Percentiles rank a stretch among this genome's conserved stretches.
Evolutionary conservation across 805 yeast species (phyloP).

Genomic region (Candida qinlingensis): DNA sequence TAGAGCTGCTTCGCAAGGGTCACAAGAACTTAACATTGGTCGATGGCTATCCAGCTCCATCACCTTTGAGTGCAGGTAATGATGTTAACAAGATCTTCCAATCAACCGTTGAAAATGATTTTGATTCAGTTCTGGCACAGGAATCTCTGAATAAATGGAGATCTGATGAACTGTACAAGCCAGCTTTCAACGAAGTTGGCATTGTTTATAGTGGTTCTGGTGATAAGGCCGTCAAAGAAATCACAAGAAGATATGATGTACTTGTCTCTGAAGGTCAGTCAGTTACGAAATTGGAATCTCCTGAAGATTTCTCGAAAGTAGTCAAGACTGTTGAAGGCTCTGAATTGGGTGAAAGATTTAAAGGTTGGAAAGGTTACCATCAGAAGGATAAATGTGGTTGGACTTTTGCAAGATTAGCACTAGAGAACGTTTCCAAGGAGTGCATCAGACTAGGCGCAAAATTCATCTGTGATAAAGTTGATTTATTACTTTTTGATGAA

Average conservation of each 20-base stretch:
- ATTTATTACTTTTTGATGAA: slow-evolving; percentile 15
- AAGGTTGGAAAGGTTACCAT: slow-evolving; percentile 29
- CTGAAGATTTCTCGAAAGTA: slow-evolving; percentile 5
- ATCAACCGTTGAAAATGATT: slow-evolving; percentile 18
- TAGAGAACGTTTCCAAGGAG: slow-evolving; percentile 26
- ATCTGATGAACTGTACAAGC: slow-evolving; percentile 26
- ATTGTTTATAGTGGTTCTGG: slow-evolving; percentile 24
- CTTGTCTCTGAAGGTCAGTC: slow-evolving; percentile 3
- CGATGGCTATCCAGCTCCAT: slow-evolving; percentile 32
- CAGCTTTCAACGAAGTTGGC: slow-evolving; percentile 31
- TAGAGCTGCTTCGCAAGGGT: slow-evolving; percentile 31
- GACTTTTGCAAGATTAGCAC: slow-evolving; percentile 31
- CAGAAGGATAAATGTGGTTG: slow-evolving; percentile 32
- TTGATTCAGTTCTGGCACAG: slow-evolving; percentile 24
- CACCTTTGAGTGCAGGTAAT: slow-evolving; percentile 35
- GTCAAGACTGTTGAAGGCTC: slow-evolving; percentile 1
- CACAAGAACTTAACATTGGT: slow-evolving; percentile 26
- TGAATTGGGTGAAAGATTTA: slow-evolving; percentile 9
- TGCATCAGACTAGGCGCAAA: slow-evolving; percentile 29
- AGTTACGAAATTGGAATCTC: slow-evolving; percentile 7
- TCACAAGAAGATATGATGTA: slow-evolving; percentile 4
- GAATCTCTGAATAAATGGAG: slow-evolving; percentile 33
- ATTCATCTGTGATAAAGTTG: slow-evolving; percentile 14
- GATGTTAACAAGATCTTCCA: slow-evolving; percentile 39
- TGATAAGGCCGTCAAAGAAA: slow-evolving; percentile 2